These are phyloP conservation scores for Solanum chilense DNA, from an alignment of 257 asterid species.

Conservation along the genomic window DNA sequence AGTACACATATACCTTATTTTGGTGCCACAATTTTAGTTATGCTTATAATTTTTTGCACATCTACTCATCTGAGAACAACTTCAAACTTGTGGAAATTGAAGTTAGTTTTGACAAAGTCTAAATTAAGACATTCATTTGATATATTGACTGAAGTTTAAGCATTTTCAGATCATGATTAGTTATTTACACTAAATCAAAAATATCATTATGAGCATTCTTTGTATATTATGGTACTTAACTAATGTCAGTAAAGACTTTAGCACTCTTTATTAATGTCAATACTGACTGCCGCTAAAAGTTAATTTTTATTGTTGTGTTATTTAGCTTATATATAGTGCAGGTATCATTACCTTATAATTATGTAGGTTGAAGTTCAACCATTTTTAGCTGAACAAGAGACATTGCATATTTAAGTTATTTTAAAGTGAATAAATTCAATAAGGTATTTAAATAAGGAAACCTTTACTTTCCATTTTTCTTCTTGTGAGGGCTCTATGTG, in stretches of 20 bases:
- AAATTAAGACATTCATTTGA: background rate
- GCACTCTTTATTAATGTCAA: too few species aligned
- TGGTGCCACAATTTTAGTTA: background rate
- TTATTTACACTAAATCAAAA: background rate
- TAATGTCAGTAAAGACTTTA: too few species aligned
- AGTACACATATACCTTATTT: background rate
- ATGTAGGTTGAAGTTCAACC: background rate
- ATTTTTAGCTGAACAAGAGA: background rate
- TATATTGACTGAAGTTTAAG: background rate
- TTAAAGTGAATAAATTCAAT: background rate
- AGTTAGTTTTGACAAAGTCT: background rate
- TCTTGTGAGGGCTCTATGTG: background rate
- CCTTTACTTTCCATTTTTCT: background rate
- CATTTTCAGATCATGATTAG: background rate
- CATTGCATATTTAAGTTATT: background rate
- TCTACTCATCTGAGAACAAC: background rate
- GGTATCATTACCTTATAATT: background rate
- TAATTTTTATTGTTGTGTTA: too few species aligned
- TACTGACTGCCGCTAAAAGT: too few species aligned
- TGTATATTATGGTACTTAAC: too few species aligned
- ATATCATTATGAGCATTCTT: too few species aligned
- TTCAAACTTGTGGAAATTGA: background rate
- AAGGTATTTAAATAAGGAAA: background rate
- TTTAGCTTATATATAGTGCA: background rate
- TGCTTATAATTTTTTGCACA: background rate